Conservation (phyloP, 1,284 basidiomycete species). For the Ceratobasidium sp. region DNA sequence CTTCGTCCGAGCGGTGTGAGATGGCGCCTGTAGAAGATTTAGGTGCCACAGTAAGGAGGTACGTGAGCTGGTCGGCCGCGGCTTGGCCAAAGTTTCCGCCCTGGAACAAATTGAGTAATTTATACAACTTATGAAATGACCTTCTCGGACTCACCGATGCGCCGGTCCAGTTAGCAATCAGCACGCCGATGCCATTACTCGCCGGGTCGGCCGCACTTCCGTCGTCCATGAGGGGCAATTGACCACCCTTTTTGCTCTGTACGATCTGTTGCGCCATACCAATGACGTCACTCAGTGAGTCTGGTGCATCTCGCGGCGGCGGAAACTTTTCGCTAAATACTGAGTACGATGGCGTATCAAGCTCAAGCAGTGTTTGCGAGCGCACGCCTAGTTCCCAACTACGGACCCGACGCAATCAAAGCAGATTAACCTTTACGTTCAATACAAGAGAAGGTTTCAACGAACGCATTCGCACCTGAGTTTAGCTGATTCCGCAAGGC, state of each 20-base stretch:
- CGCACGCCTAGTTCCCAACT: slow-evolving; percentile 41
- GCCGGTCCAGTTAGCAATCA: slow-evolving; percentile 48
- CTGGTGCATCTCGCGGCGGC: slow-evolving; percentile 32
- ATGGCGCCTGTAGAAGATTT: slow-evolving; percentile 66
- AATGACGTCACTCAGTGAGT: slow-evolving; percentile 44
- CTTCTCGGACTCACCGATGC: slow-evolving; percentile 4
- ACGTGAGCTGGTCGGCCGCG: slow-evolving; percentile 49
- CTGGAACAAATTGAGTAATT: too few species aligned
- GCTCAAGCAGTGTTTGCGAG: slow-evolving; percentile 45
- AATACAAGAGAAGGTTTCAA: not conserved
- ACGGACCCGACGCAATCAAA: not conserved
- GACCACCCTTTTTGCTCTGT: too few species aligned
- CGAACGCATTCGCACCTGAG: slow-evolving; percentile 16
- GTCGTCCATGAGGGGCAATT: too few species aligned
- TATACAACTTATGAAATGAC: too few species aligned
- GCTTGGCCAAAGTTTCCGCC: slow-evolving; percentile 47
- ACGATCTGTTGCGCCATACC: not conserved
- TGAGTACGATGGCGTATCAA: slow-evolving; percentile 43
- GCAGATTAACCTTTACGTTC: not conserved
- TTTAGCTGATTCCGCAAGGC: slow-evolving; percentile 33
- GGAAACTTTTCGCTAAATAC: slow-evolving; percentile 35
- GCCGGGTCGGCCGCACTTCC: slow-evolving; percentile 41
- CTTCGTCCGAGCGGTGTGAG: slow-evolving; percentile 61
- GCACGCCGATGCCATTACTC: slow-evolving; percentile 47
- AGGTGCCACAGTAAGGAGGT: slow-evolving; percentile 62